These are phyloP conservation scores for Castanea sativa DNA, from an alignment of 306 rosid genomes.

Conservation along the genomic window DNA sequence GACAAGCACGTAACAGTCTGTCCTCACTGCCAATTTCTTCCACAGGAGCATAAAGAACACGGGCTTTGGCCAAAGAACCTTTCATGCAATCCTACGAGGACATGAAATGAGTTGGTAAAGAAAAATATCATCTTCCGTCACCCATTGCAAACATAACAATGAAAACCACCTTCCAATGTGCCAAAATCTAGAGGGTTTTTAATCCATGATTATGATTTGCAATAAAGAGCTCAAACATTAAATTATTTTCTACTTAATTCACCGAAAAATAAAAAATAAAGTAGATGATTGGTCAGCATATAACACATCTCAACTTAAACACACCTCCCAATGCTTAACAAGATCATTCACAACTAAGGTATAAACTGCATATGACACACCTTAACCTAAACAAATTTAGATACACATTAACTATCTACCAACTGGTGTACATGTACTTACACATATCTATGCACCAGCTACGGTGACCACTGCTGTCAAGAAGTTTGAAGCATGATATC, in stretches of 20 bases:
- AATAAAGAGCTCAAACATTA: neutral
- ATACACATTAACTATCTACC: neutral
- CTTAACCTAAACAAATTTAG: neutral
- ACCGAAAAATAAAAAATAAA: neutral
- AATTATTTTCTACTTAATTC: neutral
- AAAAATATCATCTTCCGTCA: neutral
- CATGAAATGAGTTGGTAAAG: neutral
- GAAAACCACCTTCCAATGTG: neutral
- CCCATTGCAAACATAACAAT: neutral
- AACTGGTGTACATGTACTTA: neutral
- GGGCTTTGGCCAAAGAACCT: slow-evolving; percentile 82
- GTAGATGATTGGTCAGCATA: too few relatives aligned
- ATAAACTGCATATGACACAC: too few relatives aligned
- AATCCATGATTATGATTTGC: neutral
- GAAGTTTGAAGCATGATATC: slow-evolving; percentile 12
- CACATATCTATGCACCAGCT: neutral
- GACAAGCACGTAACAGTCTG: slow-evolving; percentile 71
- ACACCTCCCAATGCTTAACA: too few relatives aligned
- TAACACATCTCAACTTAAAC: too few relatives aligned
- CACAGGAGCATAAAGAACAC: slow-evolving; percentile 72
- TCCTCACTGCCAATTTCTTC: slow-evolving; percentile 76
- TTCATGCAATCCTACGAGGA: slow-evolving; percentile 70
- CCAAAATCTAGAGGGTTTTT: neutral
- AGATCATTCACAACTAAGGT: too few relatives aligned
- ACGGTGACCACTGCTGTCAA: neutral